Base-by-base conservation (phyloP, 306 rosid species). In the Fagus crenata region DNA sequence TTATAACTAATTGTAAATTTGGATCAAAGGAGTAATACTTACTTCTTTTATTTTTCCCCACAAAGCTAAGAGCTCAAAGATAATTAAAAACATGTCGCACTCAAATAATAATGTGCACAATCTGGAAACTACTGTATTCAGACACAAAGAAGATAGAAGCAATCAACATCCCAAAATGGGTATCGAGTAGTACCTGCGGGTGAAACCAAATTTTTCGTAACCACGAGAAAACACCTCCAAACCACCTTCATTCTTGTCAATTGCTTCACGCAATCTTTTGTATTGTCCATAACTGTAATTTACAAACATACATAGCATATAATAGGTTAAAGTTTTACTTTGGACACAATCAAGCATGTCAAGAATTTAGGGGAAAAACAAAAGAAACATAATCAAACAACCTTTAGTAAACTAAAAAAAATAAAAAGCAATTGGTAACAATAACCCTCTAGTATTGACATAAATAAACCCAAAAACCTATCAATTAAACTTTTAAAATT, bases 171-270 rank as follows among this genome's bases (percentile, higher is more conserved):
- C 17, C 40, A 69, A 77, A 37, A 36, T 41, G 69, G 75, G 76
- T 13, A 56, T 72, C 64, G 72, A 22, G 46, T 37, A 58, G 67
- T 87, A 96, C 99, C 99, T 91, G 89, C 93, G 89, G 22, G 79
- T 80, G 89, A 96, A 96, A 65, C 99, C 99, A 81, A 88, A 89
- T 49, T 88, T 91, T 86, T 96, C 98, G 75, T 93, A 96, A 81
- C 97, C 98, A 74, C 98, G 96, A 69, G 99, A 96, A 86, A 96
- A 96, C 68, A 82, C 83, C 85, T 96, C 99, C 79, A 96, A 81
- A 76, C 98, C 98, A 75, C 99, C 98, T 90, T 96, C 99, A 76
- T 81, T 49, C 82, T 89, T 90, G 90, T 91, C 88, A 84, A 96
- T 96, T 81, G 87, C 93, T 69, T 54, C 89, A 67, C 90, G 96